Conservation (phyloP, 2,329 filamentous ascomycete genomes). For the Ascochyta lentis region DNA sequence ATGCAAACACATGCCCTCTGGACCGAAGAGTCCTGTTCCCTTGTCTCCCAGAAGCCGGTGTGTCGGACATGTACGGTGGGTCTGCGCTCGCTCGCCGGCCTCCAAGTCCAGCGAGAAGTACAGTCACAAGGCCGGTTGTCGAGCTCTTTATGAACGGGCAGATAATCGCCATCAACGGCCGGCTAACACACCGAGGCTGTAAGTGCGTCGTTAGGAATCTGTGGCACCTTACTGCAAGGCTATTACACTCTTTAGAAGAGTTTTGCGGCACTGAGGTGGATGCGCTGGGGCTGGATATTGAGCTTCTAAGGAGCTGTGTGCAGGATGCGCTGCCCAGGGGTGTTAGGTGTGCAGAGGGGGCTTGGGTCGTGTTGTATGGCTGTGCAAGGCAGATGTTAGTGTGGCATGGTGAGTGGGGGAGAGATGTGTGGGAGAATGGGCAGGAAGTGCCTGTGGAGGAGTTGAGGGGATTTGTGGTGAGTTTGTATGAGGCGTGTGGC, state of each 20-base stretch:
- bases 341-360: background rate
- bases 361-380: slow-evolving; percentile 1
- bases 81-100: background rate
- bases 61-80: background rate
- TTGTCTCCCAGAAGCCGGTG: background rate
- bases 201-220: slow-evolving; percentile 1
- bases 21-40: slow-evolving; percentile 1
- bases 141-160: slow-evolving; percentile 3
- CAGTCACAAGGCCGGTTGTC: background rate
- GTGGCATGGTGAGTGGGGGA: background rate
- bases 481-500: background rate
- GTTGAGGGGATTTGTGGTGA: background rate
- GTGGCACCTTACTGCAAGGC: slow-evolving; percentile 1
- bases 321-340: slow-evolving; percentile 5
- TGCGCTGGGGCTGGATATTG: background rate
- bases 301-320: background rate
- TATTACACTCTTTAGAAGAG: background rate
- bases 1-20: slow-evolving; percentile 1
- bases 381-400: background rate
- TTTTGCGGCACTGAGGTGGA: background rate
- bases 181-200: slow-evolving; percentile 1
- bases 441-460: background rate
- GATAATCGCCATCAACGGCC: slow-evolving; percentile 8
- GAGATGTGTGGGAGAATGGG: background rate
- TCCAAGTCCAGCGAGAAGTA: background rate